These are phyloP conservation scores for Ogataea neopini DNA, from an alignment of 805 yeast species.

Conservation along the genomic window DNA sequence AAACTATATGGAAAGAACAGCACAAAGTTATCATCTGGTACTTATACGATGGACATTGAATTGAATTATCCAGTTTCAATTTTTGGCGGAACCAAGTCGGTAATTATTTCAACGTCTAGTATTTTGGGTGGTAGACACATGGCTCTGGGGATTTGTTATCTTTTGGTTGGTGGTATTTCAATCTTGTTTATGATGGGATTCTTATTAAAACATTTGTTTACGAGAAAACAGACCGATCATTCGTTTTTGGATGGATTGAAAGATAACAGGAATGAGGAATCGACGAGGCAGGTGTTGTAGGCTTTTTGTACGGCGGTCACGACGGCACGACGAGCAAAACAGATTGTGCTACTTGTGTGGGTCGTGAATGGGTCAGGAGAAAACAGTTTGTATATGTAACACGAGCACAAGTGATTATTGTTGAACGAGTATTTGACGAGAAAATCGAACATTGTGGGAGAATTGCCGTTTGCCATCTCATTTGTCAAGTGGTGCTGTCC, in stretches of 20 bases:
- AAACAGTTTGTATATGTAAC: too few species aligned
- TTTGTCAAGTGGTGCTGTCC: too few species aligned
- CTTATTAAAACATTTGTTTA: slow-evolving; percentile 75
- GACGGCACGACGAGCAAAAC: too few species aligned
- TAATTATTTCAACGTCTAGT: slow-evolving; percentile 78
- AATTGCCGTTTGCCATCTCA: too few species aligned
- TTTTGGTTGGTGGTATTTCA: slow-evolving; percentile 79
- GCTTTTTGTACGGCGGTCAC: too few species aligned
- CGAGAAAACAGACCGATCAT: slow-evolving; percentile 31
- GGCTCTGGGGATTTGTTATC: slow-evolving; percentile 80
- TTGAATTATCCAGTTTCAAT: slow-evolving; percentile 78
- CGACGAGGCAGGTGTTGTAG: slow-evolving; percentile 24
- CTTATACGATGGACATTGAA: slow-evolving; percentile 65
- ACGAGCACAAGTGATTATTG: too few species aligned
- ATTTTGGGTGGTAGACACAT: slow-evolving; percentile 87
- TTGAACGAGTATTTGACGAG: too few species aligned
- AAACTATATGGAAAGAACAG: slow-evolving; percentile 80
- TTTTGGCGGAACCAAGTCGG: slow-evolving; percentile 87
- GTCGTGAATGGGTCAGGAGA: too few species aligned
- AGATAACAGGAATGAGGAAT: slow-evolving; percentile 13
- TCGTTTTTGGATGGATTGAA: slow-evolving; percentile 31
- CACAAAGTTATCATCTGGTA: slow-evolving; percentile 58
- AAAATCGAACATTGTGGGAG: too few species aligned
- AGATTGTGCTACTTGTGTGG: too few species aligned
- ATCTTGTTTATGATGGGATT: slow-evolving; percentile 72